Evolutionary conservation across 768 basidiomycete genomes (phyloP).

Genomic region (Cyathus striatus): DNA sequence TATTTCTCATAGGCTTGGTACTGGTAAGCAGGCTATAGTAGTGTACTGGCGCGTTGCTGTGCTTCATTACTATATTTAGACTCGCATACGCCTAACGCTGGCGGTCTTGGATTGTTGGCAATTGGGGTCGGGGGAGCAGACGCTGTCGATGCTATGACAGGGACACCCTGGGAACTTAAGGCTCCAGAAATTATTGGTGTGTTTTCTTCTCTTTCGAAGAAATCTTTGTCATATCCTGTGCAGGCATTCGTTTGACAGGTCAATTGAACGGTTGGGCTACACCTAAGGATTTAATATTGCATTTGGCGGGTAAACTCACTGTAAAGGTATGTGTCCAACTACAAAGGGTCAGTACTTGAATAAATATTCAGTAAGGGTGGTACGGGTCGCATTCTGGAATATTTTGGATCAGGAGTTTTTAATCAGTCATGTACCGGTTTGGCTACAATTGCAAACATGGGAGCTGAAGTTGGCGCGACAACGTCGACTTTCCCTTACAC

Average conservation of each 20-base stretch:
- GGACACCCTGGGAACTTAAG: conserved; percentile 97
- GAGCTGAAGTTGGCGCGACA: conserved; percentile 99
- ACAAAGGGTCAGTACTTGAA: background rate
- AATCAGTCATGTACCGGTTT: conserved; percentile 93
- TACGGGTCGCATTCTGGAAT: conserved; percentile 93
- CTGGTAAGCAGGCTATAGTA: conserved; percentile 53
- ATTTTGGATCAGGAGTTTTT: conserved; percentile 90
- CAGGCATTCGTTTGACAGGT: conserved; percentile 87
- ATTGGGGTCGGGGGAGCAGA: conserved; percentile 99
- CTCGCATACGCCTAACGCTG: conserved; percentile 97
- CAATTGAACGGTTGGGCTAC: conserved; percentile 88
- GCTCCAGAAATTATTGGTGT: conserved; percentile 79
- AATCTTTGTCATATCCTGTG: background rate
- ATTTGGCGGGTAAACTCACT: conserved; percentile 90
- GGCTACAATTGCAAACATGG: conserved; percentile 98
- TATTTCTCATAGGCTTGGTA: conserved; percentile 68
- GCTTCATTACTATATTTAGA: conserved; percentile 37
- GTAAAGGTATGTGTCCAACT: conserved; percentile 76
- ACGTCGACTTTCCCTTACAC: conserved; percentile 98
- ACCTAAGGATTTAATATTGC: conserved; percentile 93
- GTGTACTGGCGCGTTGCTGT: background rate
- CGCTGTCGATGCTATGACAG: too few species aligned
- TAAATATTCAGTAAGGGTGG: conserved; percentile 60
- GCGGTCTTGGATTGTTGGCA: conserved; percentile 92
- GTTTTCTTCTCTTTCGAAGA: conserved; percentile 11